Conservation (phyloP, 2,329 filamentous ascomycete species). For the Sporothrix pallida region DNA sequence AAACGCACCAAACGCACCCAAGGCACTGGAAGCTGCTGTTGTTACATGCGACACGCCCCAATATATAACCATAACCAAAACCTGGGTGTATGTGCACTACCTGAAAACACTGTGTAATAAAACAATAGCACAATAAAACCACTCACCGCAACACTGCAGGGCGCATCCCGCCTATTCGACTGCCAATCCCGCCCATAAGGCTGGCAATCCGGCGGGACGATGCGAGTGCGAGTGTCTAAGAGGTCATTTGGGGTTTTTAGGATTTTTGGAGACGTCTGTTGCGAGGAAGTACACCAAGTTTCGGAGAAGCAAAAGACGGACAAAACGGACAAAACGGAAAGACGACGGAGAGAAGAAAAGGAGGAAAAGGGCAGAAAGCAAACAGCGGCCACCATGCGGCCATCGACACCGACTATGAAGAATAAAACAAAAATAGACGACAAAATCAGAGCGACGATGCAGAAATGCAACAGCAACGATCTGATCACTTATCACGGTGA, state of each 20-base stretch:
- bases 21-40: slow-evolving; percentile 7
- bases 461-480: too few species aligned
- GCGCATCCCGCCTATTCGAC: slow-evolving; percentile 21
- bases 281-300: neutral
- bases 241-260: too few species aligned
- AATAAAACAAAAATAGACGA: too few species aligned
- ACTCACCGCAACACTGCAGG: slow-evolving; percentile 19
- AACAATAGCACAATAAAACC: neutral
- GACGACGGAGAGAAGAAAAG: neutral
- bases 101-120: neutral
- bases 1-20: neutral
- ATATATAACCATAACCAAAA: neutral
- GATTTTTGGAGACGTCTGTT: too few species aligned
- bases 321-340: neutral
- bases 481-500: too few species aligned
- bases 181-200: slow-evolving; percentile 27
- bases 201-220: slow-evolving; percentile 30
- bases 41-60: slow-evolving; percentile 6
- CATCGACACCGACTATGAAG: too few species aligned
- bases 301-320: neutral
- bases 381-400: neutral
- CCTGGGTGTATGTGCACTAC: neutral
- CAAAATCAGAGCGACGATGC: too few species aligned
- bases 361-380: neutral
- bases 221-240: neutral